Evolutionary conservation across 73 alveolate genomes (phyloP).

Genomic region (Paramecium sonneborni): DNA sequence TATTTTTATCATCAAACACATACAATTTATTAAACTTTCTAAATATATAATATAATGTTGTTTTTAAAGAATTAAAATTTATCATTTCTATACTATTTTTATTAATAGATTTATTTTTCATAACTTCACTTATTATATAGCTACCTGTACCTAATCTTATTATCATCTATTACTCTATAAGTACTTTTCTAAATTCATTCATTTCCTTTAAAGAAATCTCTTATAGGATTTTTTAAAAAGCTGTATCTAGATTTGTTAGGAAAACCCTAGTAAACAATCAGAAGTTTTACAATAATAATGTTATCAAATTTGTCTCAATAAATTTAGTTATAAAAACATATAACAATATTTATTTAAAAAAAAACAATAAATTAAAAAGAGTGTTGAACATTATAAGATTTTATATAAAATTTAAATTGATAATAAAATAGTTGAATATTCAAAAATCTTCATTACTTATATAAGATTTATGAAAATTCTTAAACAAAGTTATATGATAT

Average conservation of each 20-base stretch:
- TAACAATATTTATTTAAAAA: not conserved
- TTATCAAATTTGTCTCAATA: not conserved
- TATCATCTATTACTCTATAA: too few relatives aligned
- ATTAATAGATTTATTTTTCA: not conserved
- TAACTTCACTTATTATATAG: not conserved
- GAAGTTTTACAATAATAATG: not conserved
- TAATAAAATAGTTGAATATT: not conserved
- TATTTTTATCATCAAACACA: too few relatives aligned
- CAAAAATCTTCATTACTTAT: not conserved
- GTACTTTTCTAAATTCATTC: too few relatives aligned
- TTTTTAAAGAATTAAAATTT: too few relatives aligned
- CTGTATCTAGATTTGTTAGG: not conserved
- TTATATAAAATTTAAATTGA: too few relatives aligned
- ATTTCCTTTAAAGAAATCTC: too few relatives aligned
- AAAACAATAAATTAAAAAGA: not conserved
- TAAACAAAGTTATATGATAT: conserved; percentile 5
- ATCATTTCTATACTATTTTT: too few relatives aligned
- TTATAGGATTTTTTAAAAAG: not conserved
- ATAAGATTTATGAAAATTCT: not conserved
- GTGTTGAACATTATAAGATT: not conserved
- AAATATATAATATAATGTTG: too few relatives aligned
- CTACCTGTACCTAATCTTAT: too few relatives aligned
- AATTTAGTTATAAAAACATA: not conserved
- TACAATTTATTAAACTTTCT: too few relatives aligned
- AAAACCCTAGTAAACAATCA: not conserved